Base-by-base conservation (phyloP, 2,329 filamentous ascomycete species). In the Pestalotiopsis sp. region DNA sequence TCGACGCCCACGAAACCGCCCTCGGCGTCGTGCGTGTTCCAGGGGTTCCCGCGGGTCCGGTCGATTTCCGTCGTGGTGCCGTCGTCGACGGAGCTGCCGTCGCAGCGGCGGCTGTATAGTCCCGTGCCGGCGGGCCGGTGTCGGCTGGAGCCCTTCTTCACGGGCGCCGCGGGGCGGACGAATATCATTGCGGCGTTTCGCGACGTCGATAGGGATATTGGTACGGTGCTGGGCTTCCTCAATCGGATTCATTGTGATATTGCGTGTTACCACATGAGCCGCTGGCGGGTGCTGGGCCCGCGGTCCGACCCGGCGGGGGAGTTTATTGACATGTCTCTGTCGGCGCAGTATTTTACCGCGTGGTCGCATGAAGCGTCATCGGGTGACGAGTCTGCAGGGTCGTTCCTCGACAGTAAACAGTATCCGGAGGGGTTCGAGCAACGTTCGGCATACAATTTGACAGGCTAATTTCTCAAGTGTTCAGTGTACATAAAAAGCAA, bases 301-400 rank as follows among this genome's bases (percentile, higher is more conserved):
- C 38, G 38, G 2, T 17, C 12, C 0, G 38, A 13, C 4, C 9
- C 5, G 36, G 38, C 11, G 20, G 61, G 20, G n/a, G 39, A 11
- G 17, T 64, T 49, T 31, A 20, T 64, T 2, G 38, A 45, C 38
- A 12, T 64, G 61, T 12, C 38, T 17, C 20, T 64, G 38, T 17
- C n/a, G 23, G 61, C 61, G 39, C 61, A 31, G 13, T 64, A 64
- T 39, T 64, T 64, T 36, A 25, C 61, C n/a, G 25, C 61, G 20
- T 64, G 61, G 61, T 17, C 59, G 6, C 31, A 17, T 20, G 59
- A 62, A 0, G 12, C 13, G 1, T 41, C n/a, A 0, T 3, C 39
- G 0, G 61, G 39, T n/a, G 3, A 4, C 5, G 1, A 6, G 38
- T 5, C 4, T 12, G 3, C 0, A 9, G 61, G 61, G 36, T 31